phyloP scores from a whole-genome alignment of 2,329 filamentous ascomycete species.

The Aspergillus quadricinctus region DNA sequence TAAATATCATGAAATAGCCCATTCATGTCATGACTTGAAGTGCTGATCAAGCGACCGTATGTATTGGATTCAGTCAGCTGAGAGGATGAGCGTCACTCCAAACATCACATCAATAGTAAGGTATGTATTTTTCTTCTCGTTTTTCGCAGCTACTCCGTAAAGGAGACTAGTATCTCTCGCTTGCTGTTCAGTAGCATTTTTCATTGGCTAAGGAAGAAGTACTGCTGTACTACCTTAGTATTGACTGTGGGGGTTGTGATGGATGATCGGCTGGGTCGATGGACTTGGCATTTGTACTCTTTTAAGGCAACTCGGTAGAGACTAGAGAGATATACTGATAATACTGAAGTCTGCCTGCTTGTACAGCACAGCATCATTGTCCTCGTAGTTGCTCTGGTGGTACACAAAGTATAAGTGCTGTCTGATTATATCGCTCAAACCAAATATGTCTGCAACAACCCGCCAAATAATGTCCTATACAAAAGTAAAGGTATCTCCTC shows the following conservation, averaged over 20 bases:
- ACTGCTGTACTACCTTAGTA: not conserved
- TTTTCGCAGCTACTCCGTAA: not conserved
- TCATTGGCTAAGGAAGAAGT: not conserved
- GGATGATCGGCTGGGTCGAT: not conserved
- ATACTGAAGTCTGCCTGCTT: not conserved
- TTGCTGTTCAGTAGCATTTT: not conserved
- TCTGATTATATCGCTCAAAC: not conserved
- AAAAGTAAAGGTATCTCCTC: slow-evolving; percentile 91
- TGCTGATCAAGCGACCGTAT: not conserved
- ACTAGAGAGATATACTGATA: no score
- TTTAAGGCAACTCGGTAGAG: not conserved
- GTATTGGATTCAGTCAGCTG: not conserved
- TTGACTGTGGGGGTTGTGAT: not conserved
- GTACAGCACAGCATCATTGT: not conserved
- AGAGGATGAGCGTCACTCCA: not conserved
- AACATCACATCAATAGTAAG: not conserved
- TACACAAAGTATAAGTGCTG: not conserved
- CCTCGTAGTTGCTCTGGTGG: not conserved
- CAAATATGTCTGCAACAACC: not conserved
- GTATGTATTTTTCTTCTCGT: not conserved
- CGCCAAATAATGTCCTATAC: slow-evolving; percentile 48
- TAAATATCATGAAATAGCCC: not conserved
- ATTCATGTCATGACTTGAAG: not conserved
- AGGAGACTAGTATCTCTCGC: not conserved
- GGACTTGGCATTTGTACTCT: not conserved